These are phyloP conservation scores for Oemleria cerasiformis DNA, from an alignment of 306 rosid genomes.

Conservation along the genomic window DNA sequence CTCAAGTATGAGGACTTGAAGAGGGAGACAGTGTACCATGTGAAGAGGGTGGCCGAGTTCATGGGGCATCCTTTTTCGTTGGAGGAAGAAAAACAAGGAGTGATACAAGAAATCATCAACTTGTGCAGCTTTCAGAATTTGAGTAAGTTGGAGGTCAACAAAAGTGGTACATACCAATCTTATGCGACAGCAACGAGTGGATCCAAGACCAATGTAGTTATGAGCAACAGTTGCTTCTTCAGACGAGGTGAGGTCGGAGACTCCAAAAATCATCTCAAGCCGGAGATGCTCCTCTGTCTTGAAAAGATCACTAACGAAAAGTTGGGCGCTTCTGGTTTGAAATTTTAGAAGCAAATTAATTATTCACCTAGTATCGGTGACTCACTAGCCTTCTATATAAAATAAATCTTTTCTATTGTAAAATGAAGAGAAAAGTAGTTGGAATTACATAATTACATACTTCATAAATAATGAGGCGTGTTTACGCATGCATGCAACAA, in stretches of 20 bases:
- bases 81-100: constrained; percentile 39
- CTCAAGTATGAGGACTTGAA: constrained; percentile 51
- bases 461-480: too few relatives aligned
- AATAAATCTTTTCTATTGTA: too few relatives aligned
- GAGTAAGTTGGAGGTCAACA: constrained; percentile 48
- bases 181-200: too few relatives aligned
- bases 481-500: too few relatives aligned
- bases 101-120: constrained; percentile 26
- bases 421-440: too few relatives aligned
- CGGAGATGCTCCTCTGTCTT: neutral
- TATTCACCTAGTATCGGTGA: too few relatives aligned
- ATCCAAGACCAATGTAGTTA: neutral
- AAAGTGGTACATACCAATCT: neutral
- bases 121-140: constrained; percentile 44
- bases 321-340: neutral
- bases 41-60: constrained; percentile 39
- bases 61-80: too few relatives aligned
- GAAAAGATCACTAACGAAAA: constrained; percentile 9
- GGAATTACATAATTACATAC: too few relatives aligned
- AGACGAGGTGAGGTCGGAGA: constrained; percentile 23
- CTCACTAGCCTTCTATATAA: too few relatives aligned
- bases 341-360: too few relatives aligned
- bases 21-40: neutral
- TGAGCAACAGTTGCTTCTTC: neutral
- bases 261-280: constrained; percentile 12